Evolutionary conservation across 2,329 filamentous ascomycete genomes (phyloP).

Genomic region (Nannizziopsis arthrosporioides): DNA sequence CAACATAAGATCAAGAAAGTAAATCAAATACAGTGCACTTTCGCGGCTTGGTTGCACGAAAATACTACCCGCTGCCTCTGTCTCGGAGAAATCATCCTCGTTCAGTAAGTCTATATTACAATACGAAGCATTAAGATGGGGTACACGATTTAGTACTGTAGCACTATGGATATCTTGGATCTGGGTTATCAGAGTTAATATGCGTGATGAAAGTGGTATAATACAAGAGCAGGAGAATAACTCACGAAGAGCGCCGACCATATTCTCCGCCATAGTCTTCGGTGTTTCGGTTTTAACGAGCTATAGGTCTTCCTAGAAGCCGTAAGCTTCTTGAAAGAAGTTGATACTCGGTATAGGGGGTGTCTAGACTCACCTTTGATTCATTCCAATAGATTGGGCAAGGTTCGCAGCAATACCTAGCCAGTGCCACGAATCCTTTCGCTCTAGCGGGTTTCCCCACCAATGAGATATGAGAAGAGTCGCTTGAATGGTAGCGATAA

Average conservation of each 20-base stretch:
- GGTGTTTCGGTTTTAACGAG: neutral
- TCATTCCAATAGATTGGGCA: slow-evolving; percentile 20
- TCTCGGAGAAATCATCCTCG: slow-evolving; percentile 15
- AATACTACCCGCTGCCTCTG: neutral
- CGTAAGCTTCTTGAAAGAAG: slow-evolving; percentile 2
- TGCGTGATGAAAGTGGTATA: neutral
- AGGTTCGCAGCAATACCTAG: slow-evolving; percentile 18
- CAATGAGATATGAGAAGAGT: slow-evolving; percentile 19
- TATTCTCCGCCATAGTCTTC: slow-evolving; percentile 17
- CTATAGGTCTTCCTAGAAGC: slow-evolving; percentile 13
- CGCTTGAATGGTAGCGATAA: slow-evolving; percentile 17
- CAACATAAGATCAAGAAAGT: neutral
- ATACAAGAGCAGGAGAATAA: neutral
- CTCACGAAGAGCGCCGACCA: slow-evolving; percentile 18
- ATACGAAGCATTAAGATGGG: slow-evolving; percentile 17
- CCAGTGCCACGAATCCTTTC: slow-evolving; percentile 23
- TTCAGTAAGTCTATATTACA: slow-evolving; percentile 16
- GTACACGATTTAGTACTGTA: slow-evolving; percentile 16
- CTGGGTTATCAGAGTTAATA: neutral
- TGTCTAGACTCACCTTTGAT: slow-evolving; percentile 17
- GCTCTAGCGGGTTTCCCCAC: slow-evolving; percentile 20
- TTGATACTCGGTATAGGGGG: neutral
- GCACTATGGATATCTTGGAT: slow-evolving; percentile 16
- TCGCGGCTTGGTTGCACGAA: neutral
- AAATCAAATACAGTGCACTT: neutral